These are phyloP conservation scores for Penicillium sp. DNA, from an alignment of 2,329 filamentous ascomycete genomes.

Conservation along the genomic window DNA sequence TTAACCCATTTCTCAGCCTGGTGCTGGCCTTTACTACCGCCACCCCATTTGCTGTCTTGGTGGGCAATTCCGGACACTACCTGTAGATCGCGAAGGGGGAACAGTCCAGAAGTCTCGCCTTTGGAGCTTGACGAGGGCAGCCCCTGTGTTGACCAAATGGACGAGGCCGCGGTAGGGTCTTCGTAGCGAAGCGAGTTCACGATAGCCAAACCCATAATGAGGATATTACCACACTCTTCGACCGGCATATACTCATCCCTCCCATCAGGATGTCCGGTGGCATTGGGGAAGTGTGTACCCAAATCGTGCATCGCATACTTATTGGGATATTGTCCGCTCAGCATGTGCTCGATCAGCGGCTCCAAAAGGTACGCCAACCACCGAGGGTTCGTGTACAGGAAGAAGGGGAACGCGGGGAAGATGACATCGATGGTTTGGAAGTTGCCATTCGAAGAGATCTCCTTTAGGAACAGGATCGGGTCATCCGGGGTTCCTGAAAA, in stretches of 20 bases:
- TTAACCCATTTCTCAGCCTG: conserved; percentile 64
- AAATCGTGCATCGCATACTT: conserved; percentile 55
- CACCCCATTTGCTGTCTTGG: conserved; percentile 62
- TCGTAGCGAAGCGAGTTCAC: conserved; percentile 70
- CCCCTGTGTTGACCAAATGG: conserved; percentile 54
- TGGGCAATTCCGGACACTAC: conserved; percentile 51
- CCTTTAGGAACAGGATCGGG: conserved; percentile 76
- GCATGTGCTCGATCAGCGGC: conserved; percentile 75
- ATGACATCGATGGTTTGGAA: conserved; percentile 85
- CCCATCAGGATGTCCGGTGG: conserved; percentile 53
- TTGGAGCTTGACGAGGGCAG: conserved; percentile 18
- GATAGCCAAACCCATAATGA: conserved; percentile 76
- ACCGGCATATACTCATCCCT: conserved; percentile 57
- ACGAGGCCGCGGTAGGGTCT: conserved; percentile 54
- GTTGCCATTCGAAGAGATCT: conserved; percentile 82
- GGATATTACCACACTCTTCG: conserved; percentile 66
- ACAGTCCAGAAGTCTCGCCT: conserved; percentile 31
- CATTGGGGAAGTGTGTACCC: conserved; percentile 53
- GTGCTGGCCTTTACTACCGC: conserved; percentile 51
- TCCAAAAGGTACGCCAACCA: conserved; percentile 79
- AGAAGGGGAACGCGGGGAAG: conserved; percentile 82
- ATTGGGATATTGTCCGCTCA: conserved; percentile 80
- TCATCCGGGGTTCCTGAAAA: conserved; percentile 69
- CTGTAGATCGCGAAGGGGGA: conserved; percentile 50
- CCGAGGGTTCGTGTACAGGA: conserved; percentile 76